Base-by-base conservation (phyloP, 2,329 filamentous ascomycete genomes). In the Aspergillus versicolor region DNA sequence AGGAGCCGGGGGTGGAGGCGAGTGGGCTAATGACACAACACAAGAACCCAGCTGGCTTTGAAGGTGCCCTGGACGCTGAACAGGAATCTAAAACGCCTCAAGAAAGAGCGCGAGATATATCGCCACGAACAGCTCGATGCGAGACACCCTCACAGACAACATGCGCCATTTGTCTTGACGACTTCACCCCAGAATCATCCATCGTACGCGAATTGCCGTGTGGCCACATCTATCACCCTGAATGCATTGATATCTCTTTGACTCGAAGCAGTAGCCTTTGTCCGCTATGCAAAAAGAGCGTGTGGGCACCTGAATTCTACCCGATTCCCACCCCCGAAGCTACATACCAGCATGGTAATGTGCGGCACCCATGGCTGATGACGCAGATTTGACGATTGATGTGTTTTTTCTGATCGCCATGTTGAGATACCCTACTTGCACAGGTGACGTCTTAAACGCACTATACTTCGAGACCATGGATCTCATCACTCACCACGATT, bases 191-290 rank as follows among this genome's bases (percentile, higher is more conserved):
- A 15, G 83, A 84, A 38, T 76, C 81, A 17, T 88, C 90, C 0
- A 83, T 86, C 19, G 92, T 97, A 54, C 88, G 92, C 54, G 90
- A 97, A 73, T 80, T 97, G 3, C 86, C 91, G 0, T 99, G 94
- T 66, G 87, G 89, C 0, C 94, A 99, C 71, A 93, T 97, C 56
- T 99, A 92, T 73, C 93, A 99, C 64, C 88, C 90, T 0, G 88
- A 90, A 62, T 99, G 94, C 68, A 92, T 97, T 62, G 92, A 97
- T 68, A 84, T 87, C 21, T 96, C 94, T 66, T 79, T 97, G 12
- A 81, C 83, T 43, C 82, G 86, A 54, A 88, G 88, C 69, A 95
- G 90, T 69, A 95, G 90, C 17, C 81, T 97, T 2, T 99, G 94
- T 68, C 93, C 94, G 0, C 80, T 96, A 65, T 99, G 94, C 79